phyloP scores from a whole-genome alignment of 1,139 yeast genomes.

The Debaryomyces singareniensis region DNA sequence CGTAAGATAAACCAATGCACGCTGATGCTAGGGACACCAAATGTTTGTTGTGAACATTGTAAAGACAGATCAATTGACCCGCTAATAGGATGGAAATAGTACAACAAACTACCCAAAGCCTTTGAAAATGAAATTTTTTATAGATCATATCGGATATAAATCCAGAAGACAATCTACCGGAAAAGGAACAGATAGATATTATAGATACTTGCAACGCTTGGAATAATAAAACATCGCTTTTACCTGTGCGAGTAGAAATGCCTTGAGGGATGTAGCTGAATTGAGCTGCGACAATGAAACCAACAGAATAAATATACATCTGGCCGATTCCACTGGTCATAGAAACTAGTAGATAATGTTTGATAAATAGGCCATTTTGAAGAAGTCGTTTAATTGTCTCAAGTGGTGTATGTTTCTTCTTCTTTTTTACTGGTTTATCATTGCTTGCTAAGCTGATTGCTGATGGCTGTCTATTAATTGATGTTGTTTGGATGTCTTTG shows the following conservation, averaged over 20 bases:
- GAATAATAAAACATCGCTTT: conserved; percentile 10
- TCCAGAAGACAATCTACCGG: conserved; percentile 35
- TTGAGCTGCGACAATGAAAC: conserved; percentile 47
- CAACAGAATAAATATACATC: conserved; percentile 70
- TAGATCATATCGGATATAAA: conserved; percentile 32
- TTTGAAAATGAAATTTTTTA: conserved; percentile 25
- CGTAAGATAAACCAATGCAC: conserved; percentile 34
- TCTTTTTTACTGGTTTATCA: not conserved
- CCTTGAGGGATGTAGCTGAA: conserved; percentile 5
- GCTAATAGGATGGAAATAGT: conserved; percentile 21
- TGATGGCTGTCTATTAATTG: conserved; percentile 10
- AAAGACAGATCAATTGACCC: conserved; percentile 22
- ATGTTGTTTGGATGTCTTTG: conserved; percentile 1
- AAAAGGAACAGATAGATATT: conserved; percentile 35
- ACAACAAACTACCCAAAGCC: conserved; percentile 33
- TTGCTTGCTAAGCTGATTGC: conserved; percentile 3
- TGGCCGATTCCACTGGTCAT: conserved; percentile 50
- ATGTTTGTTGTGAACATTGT: conserved; percentile 19
- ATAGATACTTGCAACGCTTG: conserved; percentile 42
- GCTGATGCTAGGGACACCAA: conserved; percentile 27
- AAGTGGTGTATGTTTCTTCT: conserved; percentile 13
- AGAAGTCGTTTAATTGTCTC: conserved; percentile 19
- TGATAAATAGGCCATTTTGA: conserved; percentile 20
- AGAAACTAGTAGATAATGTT: conserved; percentile 29
- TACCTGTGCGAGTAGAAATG: not conserved